phyloP scores from a whole-genome alignment of 441 rosid species.

The Erodium texanum region DNA sequence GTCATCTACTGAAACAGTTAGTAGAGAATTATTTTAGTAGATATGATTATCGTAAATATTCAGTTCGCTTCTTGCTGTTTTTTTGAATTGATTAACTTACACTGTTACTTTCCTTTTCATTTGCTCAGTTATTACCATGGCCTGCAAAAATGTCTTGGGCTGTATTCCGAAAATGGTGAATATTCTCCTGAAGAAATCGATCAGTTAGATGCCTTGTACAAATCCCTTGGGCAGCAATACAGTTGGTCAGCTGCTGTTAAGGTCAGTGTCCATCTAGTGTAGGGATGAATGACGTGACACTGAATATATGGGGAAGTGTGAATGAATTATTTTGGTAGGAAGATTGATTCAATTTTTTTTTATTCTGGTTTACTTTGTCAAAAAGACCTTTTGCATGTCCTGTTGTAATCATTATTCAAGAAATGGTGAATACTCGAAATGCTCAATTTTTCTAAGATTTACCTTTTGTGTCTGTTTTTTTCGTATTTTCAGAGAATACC shows the following conservation, averaged over 20 bases:
- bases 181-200: constrained; percentile 71
- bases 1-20: not conserved
- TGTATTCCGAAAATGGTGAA: constrained; percentile 48
- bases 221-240: constrained; percentile 63
- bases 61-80: not conserved
- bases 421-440: no score
- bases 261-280: constrained; percentile 31
- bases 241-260: constrained; percentile 94
- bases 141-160: constrained; percentile 72
- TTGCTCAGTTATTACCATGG: constrained; percentile 82
- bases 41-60: not conserved
- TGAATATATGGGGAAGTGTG: not conserved
- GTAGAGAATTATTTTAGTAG: not conserved
- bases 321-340: not conserved
- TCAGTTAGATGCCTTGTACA: constrained; percentile 65
- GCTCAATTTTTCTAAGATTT: constrained; percentile 3
- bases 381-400: not conserved
- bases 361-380: not conserved
- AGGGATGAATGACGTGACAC: not conserved
- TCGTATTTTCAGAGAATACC: constrained; percentile 73
- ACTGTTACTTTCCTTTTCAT: constrained; percentile 20
- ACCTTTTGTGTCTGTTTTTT: not conserved
- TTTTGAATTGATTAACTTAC: constrained; percentile 28
- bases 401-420: not conserved
- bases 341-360: not conserved